A percentile compares a stretch with the other conserved stretches of the same genome.
Conservation (phyloP, 2,329 filamentous ascomycete species). For the Paraphoma chrysanthemicola region DNA sequence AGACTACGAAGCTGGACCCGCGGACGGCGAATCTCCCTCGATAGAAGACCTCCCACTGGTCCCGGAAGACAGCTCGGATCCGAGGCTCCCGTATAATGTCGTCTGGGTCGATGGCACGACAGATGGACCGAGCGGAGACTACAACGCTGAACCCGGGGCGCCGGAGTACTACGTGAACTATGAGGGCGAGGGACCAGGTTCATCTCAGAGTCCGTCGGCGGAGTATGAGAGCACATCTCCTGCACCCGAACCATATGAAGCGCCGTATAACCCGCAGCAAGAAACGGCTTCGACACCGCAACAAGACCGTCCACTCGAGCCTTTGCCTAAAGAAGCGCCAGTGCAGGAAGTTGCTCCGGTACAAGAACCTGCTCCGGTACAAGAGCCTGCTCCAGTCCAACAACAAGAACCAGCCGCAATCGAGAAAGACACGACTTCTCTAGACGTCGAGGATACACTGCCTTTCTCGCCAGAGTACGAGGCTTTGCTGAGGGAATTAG, state of each 20-base stretch:
- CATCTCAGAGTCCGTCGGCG: background rate
- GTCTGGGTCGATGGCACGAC: slow-evolving; percentile 24
- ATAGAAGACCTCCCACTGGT: background rate
- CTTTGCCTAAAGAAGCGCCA: background rate
- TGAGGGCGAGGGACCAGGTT: background rate
- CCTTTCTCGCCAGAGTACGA: slow-evolving; percentile 3
- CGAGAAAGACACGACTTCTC: background rate
- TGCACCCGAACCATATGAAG: too few species aligned
- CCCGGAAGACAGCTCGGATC: background rate
- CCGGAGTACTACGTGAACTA: slow-evolving; percentile 9
- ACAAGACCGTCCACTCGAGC: background rate
- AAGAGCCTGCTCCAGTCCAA: background rate
- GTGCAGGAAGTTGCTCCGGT: background rate
- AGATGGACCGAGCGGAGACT: slow-evolving; percentile 8
- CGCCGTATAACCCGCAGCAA: background rate
- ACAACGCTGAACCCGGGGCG: slow-evolving; percentile 6
- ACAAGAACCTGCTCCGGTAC: background rate
- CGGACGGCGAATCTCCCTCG: background rate
- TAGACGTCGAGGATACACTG: background rate
- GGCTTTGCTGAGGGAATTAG: background rate
- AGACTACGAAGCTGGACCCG: background rate
- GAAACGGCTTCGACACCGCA: slow-evolving; percentile 1
- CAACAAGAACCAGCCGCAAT: background rate
- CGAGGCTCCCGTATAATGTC: slow-evolving; percentile 7
- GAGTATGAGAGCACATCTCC: too few species aligned